Base-by-base conservation (phyloP, 768 basidiomycete genomes). In the Lentinula detonsa region DNA sequence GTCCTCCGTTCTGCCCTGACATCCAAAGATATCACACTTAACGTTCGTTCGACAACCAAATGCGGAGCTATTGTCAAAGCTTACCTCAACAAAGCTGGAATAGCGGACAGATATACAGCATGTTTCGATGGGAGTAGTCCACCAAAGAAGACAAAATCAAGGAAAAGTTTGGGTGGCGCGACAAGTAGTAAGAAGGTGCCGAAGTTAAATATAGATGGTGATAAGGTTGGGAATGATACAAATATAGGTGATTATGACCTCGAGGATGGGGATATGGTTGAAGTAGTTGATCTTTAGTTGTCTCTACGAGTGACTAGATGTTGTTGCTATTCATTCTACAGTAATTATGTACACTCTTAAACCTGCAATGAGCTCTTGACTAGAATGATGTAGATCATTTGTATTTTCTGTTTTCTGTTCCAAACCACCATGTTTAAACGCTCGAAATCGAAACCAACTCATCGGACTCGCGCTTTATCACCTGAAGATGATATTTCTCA, bases 201-300 rank as follows among this genome's bases (percentile, higher is more conserved):
- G 7, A 73, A 70, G 45, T 67, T 92, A 40, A 77, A 75, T 65
- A 73, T 93, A 23, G 91, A 93, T 66, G 91, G 91, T 6, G 88
- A 91, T 43, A 85, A 77, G 67, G 78, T 90, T 77, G 76, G 76
- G n/a, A 76, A 83, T 39, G 75, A 80, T 21, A 72, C 76, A 5
- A 80, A 80, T 62, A 91, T 93, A 60, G 81, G 86, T 10, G 82
- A 84, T 13, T 80, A 81, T 18, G 90, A 89, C 62, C 65, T 92
- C 62, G 91, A 92, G 64, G 90, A 93, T 63, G 91, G 90, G 0
- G 91, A 93, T 71, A 69, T 85, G 75, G 82, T 93, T 18, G 91
- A 93, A 61, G 82, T 93, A 40, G 79, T 84, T 62, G 90, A 85
- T 15, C 39, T 54, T 53, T 61, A 54, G 50, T 28, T 28, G 0